Evolutionary conservation across 2,329 filamentous ascomycete species (phyloP), one percentile per base, ranked within the genome.

Genomic region (Diaporthe australafricana): DNA sequence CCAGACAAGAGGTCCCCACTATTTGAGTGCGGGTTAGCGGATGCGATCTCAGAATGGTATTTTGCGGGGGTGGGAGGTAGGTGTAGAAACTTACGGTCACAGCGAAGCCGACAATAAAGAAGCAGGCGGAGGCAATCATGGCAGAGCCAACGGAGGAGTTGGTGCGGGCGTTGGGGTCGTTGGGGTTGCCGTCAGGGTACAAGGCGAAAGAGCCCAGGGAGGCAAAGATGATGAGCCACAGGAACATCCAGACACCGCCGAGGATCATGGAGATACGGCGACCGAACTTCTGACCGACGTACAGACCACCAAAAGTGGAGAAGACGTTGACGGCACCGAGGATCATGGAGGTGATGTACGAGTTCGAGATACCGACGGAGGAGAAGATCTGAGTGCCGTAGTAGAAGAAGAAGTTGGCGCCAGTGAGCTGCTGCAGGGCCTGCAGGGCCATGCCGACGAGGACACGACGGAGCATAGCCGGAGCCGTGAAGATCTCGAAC

Each of bases 101-200:
- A 32, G 92, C 92, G 75, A 93, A 95, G 1, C 89, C 91, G 62
- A 90, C 88, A 70, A 94, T 94, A 81, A 94, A 94, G 84, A 94
- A 88, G 80, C 90, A 93, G 3, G 92, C 90, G 68, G 92, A 89
- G 12, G 92, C 89, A 75, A 94, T 93, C 87, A 94, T 91, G 73
- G 91, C 87, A 7, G 90, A 88, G 14, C 92, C 92, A 16, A 89
- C 85, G 9, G 42, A 27, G 42, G 52, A 40, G 0, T 82, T 79
- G 12, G 81, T 79, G 30, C 52, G 70, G 53, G 72, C 62, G 75
- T 83, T 87, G 30, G 75, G 71, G 45, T 79, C 78, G 6, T 80
- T 80, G 0, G 85, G 87, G 56, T 85, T 76, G 52, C 50, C 48
- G 45, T 74, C 70, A 50, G 72, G 70, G 67, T 70, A 74, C 66